Percentiles rank a stretch among this genome's conserved stretches.
Conservation (phyloP, 1,284 basidiomycete genomes). For the Psilocybe mexicana region DNA sequence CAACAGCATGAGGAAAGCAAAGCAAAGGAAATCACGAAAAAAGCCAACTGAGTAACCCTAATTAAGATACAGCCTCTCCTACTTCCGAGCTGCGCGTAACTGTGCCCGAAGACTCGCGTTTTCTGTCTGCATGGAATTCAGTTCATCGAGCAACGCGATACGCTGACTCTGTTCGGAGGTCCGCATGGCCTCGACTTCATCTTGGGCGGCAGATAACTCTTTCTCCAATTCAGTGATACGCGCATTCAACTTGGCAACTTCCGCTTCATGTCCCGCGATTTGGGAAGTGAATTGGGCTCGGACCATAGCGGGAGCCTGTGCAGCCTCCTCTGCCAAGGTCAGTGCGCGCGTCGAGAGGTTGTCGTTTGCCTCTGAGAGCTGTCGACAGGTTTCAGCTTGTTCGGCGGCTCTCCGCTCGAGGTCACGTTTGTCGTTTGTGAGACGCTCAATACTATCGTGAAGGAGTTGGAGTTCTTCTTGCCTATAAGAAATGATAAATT, state of each 20-base stretch:
- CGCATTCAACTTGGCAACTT: constrained; percentile 28
- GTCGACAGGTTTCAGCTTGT: constrained; percentile 68
- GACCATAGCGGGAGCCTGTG: constrained; percentile 46
- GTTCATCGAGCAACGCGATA: constrained; percentile 73
- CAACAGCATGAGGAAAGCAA: background rate
- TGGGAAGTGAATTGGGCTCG: constrained; percentile 33
- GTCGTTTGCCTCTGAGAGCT: constrained; percentile 78
- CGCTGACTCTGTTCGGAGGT: constrained; percentile 69
- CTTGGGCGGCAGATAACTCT: constrained; percentile 46
- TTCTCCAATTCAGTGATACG: constrained; percentile 47
- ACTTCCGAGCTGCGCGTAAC: constrained; percentile 59
- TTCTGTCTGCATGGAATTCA: constrained; percentile 77
- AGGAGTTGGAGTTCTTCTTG: constrained; percentile 70
- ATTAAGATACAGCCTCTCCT: background rate
- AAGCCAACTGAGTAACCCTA: background rate
- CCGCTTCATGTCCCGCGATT: constrained; percentile 22
- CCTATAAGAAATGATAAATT: constrained; percentile 37
- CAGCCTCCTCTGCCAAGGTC: constrained; percentile 73
- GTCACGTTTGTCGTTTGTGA: constrained; percentile 62
- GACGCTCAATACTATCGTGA: constrained; percentile 60
- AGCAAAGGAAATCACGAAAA: background rate
- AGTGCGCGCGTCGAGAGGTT: constrained; percentile 71
- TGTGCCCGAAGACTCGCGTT: constrained; percentile 70
- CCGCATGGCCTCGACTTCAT: constrained; percentile 59
- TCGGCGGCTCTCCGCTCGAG: constrained; percentile 70